A percentile compares a stretch with the other conserved stretches of the same genome.
Conservation (phyloP, 345 rosid genomes). For the Hypericum androsaemum region DNA sequence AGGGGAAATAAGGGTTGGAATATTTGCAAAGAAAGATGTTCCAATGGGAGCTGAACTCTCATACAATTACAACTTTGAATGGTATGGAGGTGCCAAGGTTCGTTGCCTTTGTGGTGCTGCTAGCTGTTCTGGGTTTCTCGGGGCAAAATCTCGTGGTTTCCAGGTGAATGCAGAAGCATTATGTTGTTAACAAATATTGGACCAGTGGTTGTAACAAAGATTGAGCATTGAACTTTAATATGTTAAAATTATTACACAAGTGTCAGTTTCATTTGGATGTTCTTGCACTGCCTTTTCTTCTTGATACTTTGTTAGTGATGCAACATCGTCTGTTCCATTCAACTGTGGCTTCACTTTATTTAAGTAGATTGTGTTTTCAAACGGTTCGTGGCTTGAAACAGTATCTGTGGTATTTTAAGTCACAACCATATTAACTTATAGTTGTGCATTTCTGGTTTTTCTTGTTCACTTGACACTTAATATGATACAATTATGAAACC, state of each 20-base stretch:
- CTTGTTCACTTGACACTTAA: not conserved
- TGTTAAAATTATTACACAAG: too few relatives aligned
- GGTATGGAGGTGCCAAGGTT: conserved; percentile 96
- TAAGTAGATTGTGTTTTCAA: too few relatives aligned
- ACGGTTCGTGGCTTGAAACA: too few relatives aligned
- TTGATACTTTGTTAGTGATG: too few relatives aligned
- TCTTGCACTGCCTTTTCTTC: too few relatives aligned
- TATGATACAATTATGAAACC: not conserved
- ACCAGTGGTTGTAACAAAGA: not conserved
- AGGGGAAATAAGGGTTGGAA: conserved; percentile 93
- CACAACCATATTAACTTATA: not conserved
- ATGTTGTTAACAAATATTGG: not conserved
- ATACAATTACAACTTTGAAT: conserved; percentile 88
- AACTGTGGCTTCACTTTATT: too few relatives aligned
- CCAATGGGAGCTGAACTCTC: conserved; percentile 54
- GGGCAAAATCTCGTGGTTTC: conserved; percentile 98
- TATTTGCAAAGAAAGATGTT: conserved; percentile 81
- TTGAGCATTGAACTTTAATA: too few relatives aligned
- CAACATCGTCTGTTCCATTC: too few relatives aligned
- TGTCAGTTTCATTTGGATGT: too few relatives aligned
- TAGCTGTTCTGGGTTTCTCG: conserved; percentile 85
- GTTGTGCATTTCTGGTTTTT: not conserved
- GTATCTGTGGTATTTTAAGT: not conserved
- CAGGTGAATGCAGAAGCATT: conserved; percentile 37
- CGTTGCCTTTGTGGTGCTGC: conserved; percentile 92